phyloP scores from a whole-genome alignment of 164 flowering plant genomes.

The Magnolia sinica region DNA sequence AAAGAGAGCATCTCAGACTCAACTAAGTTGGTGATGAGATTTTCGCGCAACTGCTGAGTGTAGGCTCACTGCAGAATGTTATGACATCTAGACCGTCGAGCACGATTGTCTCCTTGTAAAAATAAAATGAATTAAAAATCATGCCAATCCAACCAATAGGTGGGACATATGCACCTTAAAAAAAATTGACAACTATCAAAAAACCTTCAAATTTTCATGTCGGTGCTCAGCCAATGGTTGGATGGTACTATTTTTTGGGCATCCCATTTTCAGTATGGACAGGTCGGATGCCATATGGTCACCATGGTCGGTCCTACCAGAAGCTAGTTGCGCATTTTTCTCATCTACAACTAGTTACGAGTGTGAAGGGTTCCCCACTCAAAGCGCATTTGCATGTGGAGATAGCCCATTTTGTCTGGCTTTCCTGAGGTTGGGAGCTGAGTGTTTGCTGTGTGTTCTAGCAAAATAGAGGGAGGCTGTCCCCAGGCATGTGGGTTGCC shows the following conservation, averaged over 20 bases:
- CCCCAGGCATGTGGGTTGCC: too few relatives aligned
- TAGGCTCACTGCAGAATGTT: neutral
- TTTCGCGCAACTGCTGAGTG: neutral
- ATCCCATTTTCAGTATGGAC: neutral
- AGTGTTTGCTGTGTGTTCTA: too few relatives aligned
- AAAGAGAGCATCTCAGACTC: neutral
- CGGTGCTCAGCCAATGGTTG: neutral
- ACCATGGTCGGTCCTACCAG: neutral
- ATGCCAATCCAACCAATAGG: neutral
- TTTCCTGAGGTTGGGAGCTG: too few relatives aligned
- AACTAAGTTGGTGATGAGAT: neutral
- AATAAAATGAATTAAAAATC: neutral
- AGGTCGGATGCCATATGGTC: neutral
- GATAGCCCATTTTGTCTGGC: neutral
- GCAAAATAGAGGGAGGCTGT: too few relatives aligned
- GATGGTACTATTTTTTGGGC: neutral
- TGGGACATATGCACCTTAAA: neutral
- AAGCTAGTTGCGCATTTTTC: neutral
- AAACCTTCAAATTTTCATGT: neutral
- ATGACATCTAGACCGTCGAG: neutral
- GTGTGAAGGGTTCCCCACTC: neutral
- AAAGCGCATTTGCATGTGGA: neutral
- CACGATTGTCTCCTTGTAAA: neutral
- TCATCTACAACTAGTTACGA: neutral
- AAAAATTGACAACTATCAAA: neutral